Conservation (phyloP, 2,329 filamentous ascomycete species). For the Fusarium equiseti region DNA sequence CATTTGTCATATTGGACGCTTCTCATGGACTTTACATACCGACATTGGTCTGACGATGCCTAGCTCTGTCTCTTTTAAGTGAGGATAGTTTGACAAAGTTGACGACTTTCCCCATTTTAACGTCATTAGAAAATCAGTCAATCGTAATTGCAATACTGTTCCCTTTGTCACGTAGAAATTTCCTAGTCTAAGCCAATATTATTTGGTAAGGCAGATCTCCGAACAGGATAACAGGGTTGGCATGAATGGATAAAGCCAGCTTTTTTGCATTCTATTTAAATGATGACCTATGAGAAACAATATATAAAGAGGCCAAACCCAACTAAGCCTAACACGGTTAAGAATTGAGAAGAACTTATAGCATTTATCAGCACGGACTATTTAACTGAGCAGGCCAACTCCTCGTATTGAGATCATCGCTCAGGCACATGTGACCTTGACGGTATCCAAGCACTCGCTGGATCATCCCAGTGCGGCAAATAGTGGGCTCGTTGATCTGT, state of each 20-base stretch:
- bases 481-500: not conserved
- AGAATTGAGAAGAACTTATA: rapidly evolving
- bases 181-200: not conserved
- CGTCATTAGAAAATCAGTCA: too few species aligned
- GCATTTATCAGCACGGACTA: not conserved
- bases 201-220: not conserved
- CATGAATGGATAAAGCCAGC: not conserved
- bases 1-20: too few species aligned
- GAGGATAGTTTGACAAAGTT: too few species aligned
- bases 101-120: too few species aligned
- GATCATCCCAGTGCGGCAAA: not conserved
- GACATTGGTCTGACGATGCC: too few species aligned
- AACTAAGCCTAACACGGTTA: not conserved
- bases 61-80: too few species aligned
- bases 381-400: not conserved
- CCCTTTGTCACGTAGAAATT: not conserved
- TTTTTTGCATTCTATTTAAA: not conserved
- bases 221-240: not conserved
- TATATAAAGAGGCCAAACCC: not conserved
- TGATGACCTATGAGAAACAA: not conserved
- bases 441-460: not conserved
- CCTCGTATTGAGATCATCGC: not conserved
- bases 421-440: not conserved
- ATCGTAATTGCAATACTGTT: not conserved
- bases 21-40: too few species aligned